These are phyloP conservation scores for Lentinula guzmanii DNA, from an alignment of 768 basidiomycete species.

Conservation along the genomic window DNA sequence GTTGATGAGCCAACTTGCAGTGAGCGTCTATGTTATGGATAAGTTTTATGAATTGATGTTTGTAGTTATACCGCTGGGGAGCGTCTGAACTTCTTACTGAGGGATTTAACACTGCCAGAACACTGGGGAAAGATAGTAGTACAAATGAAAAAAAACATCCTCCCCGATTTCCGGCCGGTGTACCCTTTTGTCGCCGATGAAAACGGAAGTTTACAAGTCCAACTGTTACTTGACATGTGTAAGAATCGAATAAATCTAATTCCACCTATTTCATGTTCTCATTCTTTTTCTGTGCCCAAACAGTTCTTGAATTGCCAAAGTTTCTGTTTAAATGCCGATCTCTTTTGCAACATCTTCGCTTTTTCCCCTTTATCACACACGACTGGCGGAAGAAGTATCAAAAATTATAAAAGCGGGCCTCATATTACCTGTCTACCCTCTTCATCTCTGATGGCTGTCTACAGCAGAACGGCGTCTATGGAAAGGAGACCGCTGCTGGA, in stretches of 20 bases:
- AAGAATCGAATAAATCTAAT: slow-evolving; percentile 5
- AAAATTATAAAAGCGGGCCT: slow-evolving; percentile 20
- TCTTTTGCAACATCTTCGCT: neutral
- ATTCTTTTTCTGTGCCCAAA: neutral
- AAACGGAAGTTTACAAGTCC: slow-evolving; percentile 37
- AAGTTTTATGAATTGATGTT: neutral
- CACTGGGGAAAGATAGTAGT: neutral
- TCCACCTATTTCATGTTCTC: slow-evolving; percentile 2
- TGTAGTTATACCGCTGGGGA: neutral
- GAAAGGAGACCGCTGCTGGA: slow-evolving; percentile 57
- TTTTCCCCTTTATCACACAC: slow-evolving; percentile 3
- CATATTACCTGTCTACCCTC: slow-evolving; percentile 18
- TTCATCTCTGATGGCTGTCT: slow-evolving; percentile 34
- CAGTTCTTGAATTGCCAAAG: neutral
- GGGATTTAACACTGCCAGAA: neutral
- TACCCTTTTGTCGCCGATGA: slow-evolving; percentile 26
- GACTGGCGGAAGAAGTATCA: slow-evolving; percentile 2
- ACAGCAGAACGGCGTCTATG: slow-evolving; percentile 37
- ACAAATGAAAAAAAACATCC: neutral
- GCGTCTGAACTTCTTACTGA: neutral
- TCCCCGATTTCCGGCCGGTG: slow-evolving; percentile 3
- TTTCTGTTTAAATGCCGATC: neutral
- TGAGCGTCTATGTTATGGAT: neutral
- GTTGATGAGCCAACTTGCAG: neutral
- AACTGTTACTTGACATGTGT: slow-evolving; percentile 6